phyloP scores from a whole-genome alignment of 768 basidiomycete genomes.

The Lyophyllum decastes region DNA sequence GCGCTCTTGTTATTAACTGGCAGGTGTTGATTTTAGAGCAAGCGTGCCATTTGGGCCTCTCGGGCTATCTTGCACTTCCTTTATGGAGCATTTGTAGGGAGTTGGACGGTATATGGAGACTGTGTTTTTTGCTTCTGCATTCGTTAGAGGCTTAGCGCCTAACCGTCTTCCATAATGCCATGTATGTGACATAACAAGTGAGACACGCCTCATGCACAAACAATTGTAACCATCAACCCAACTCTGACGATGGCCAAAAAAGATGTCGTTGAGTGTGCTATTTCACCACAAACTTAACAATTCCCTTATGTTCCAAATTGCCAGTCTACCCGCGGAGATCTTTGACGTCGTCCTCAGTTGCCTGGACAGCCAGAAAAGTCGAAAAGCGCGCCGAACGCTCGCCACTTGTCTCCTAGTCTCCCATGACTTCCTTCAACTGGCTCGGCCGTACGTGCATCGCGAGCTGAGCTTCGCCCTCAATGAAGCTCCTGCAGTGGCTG shows the following conservation, averaged over 20 bases:
- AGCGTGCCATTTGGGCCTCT: too few relatives aligned
- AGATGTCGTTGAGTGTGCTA: neutral
- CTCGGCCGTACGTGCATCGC: neutral
- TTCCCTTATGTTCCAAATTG: neutral
- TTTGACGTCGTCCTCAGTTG: neutral
- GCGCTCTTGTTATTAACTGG: too few relatives aligned
- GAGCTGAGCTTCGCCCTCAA: neutral
- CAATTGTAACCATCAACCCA: neutral
- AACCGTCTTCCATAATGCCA: neutral
- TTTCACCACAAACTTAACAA: neutral
- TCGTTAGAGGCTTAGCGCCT: neutral
- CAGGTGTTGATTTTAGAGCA: too few relatives aligned
- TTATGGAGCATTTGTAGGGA: too few relatives aligned
- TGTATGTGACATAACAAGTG: neutral
- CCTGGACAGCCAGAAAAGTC: neutral
- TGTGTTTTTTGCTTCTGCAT: neutral
- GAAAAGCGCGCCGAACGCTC: neutral
- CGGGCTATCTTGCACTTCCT: too few relatives aligned
- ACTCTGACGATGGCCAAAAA: neutral
- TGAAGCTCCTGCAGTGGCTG: neutral
- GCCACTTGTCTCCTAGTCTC: neutral
- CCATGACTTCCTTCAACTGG: neutral
- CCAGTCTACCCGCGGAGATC: neutral
- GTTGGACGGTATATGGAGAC: too few relatives aligned
- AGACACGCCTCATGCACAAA: neutral